Evolutionary conservation across 2,329 filamentous ascomycete species (phyloP).

Genomic region (Colletotrichum theobromicola): DNA sequence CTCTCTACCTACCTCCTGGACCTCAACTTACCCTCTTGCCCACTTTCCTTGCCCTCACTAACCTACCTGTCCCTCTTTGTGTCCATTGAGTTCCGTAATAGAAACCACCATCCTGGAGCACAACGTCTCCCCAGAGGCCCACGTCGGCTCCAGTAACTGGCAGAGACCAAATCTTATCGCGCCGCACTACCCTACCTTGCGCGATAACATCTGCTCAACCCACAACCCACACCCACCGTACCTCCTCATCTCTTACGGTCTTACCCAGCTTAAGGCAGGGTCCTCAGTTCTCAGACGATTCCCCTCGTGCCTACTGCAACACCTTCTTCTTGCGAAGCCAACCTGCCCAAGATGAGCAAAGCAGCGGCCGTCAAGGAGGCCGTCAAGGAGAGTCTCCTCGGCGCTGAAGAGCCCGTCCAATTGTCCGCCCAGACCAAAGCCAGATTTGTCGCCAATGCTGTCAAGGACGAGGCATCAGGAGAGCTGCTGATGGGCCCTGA

Average conservation of each 20-base stretch:
- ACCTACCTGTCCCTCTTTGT: not conserved
- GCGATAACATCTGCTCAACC: slow-evolving; percentile 9
- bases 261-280: slow-evolving; percentile 4
- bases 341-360: slow-evolving; percentile 41
- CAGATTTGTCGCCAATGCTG: slow-evolving; percentile 78
- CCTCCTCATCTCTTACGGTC: not conserved
- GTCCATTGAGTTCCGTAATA: not conserved
- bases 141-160: not conserved
- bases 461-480: slow-evolving; percentile 75
- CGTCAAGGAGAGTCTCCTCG: slow-evolving; percentile 82
- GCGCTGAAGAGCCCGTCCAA: slow-evolving; percentile 60
- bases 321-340: not conserved
- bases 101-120: not conserved
- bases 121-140: not conserved
- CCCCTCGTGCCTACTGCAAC: not conserved
- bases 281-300: not conserved
- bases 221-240: slow-evolving; percentile 15
- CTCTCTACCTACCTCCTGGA: not conserved
- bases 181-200: not conserved
- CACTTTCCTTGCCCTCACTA: not conserved
- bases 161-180: slow-evolving; percentile 11
- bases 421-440: slow-evolving; percentile 77
- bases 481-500: slow-evolving; percentile 82
- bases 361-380: slow-evolving; percentile 65
- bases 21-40: not conserved